phyloP scores from a whole-genome alignment of 2,329 filamentous ascomycete species.

The Ophiostoma angusticollis region DNA sequence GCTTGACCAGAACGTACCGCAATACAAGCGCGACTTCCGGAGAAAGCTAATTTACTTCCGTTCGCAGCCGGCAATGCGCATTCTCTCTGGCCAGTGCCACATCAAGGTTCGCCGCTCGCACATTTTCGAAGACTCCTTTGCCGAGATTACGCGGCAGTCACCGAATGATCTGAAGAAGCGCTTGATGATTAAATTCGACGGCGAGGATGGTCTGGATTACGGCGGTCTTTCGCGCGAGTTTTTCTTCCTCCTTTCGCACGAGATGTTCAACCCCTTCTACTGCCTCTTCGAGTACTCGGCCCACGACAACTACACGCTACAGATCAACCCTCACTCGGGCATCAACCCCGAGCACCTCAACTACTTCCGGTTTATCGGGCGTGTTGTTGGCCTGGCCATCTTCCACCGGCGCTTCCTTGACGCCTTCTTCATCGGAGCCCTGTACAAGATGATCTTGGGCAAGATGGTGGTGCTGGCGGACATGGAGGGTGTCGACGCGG shows the following conservation, averaged over 20 bases:
- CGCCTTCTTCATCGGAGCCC: constrained; percentile 95
- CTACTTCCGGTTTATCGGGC: constrained; percentile 99
- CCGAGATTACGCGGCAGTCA: constrained; percentile 94
- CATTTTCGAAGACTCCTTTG: constrained; percentile 98
- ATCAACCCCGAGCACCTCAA: constrained; percentile 99
- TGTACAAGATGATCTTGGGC: constrained; percentile 98
- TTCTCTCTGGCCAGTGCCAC: constrained; percentile 91
- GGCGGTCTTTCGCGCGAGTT: constrained; percentile 96
- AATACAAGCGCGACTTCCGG: constrained; percentile 98
- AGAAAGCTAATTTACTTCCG: constrained; percentile 98
- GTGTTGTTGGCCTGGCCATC: constrained; percentile 90
- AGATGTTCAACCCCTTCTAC: constrained; percentile 99
- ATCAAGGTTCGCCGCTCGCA: constrained; percentile 94
- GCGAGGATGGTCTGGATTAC: constrained; percentile 95
- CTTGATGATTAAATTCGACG: constrained; percentile 99
- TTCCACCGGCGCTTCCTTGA: constrained; percentile 97
- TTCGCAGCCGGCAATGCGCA: constrained; percentile 90
- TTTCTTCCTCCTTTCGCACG: constrained; percentile 97
- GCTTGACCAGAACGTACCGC: constrained; percentile 92
- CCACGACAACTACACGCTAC: constrained; percentile 98
- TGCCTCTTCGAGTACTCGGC: constrained; percentile 98
- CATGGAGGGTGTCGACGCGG: constrained; percentile 98
- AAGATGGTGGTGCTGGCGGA: constrained; percentile 86
- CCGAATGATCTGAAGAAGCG: constrained; percentile 95
- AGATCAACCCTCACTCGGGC: constrained; percentile 98